Percentiles rank a stretch among this genome's conserved stretches.
These are phyloP conservation scores for Isabelozyma gotoi DNA, from an alignment of 805 yeast species.

Conservation along the genomic window DNA sequence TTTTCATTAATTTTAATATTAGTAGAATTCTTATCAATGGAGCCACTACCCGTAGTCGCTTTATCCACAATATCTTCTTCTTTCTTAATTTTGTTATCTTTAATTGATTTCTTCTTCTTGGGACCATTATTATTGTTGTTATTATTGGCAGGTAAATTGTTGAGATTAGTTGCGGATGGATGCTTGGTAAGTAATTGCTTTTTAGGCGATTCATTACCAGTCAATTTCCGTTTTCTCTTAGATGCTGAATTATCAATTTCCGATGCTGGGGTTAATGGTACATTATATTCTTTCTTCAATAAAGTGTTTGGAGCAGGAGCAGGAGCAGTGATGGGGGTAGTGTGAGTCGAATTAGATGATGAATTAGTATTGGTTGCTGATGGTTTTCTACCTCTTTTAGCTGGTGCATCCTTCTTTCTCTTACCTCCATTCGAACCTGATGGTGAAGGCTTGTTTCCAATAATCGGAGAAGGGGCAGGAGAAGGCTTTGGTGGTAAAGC, in stretches of 20 bases:
- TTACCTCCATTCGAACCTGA: constrained; percentile 16
- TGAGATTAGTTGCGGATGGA: not conserved
- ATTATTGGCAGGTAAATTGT: not conserved
- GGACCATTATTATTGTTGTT: constrained; percentile 2
- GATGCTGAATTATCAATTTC: constrained; percentile 26
- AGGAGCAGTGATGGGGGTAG: constrained; percentile 8
- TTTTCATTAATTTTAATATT: not conserved
- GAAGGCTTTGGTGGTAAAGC: constrained; percentile 14
- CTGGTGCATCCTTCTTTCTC: constrained; percentile 30
- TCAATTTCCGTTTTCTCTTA: constrained; percentile 30
- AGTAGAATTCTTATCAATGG: not conserved
- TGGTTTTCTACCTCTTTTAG: constrained; percentile 34
- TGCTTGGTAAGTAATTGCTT: constrained; percentile 11
- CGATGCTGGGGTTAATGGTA: constrained; percentile 43
- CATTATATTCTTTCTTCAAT: constrained; percentile 35
- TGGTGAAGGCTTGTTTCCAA: constrained; percentile 37
- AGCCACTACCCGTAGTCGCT: not conserved
- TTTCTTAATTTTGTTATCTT: constrained; percentile 23
- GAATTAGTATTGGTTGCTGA: constrained; percentile 14
- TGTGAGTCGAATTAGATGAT: constrained; percentile 13
- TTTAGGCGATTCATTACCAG: constrained; percentile 35
- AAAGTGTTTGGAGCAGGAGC: constrained; percentile 8
- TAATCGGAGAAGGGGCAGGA: constrained; percentile 35
- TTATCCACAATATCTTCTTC: constrained; percentile 14
- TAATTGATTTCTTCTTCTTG: constrained; percentile 24